Base-by-base conservation (phyloP, 2,329 filamentous ascomycete species). In the Penicillium sp. region DNA sequence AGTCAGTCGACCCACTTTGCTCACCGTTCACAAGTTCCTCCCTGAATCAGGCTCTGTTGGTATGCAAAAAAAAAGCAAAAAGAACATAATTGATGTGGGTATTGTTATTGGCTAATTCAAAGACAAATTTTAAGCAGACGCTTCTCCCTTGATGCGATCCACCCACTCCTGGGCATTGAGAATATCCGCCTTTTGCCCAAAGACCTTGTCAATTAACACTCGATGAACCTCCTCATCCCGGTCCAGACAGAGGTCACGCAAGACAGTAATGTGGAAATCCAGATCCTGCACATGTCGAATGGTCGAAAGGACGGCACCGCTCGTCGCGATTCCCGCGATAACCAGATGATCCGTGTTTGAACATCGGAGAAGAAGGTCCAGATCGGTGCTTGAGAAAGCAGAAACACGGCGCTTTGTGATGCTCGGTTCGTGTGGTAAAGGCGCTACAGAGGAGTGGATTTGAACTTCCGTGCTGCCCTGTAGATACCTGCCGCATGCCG, bases 251-350 rank as follows among this genome's bases (percentile, higher is more conserved):
- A 71, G 54, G 54, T 75, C 71, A 18, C 59, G 55, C 34, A 75
- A 44, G 7, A 74, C 64, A 4, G 62, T 66, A 36, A 75, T 33
- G 10, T 52, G 46, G 36, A 71, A 73, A 52, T 75, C 73, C 50
- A 67, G 43, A 59, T 75, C 72, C 26, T 62, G 62, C 5, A 69
- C 72, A 44, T 69, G 59, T 10, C 68, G 64, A 21, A 73, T 58
- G 3, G 72, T 75, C 13, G 69, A 73, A 15, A 75, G 54, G 7
- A 74, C 71, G 9, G 67, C 70, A 8, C 71, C 71, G 30, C 68
- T 66, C 2, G 72, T 73, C 21, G 58, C 62, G 13, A 75, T 24
- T 1, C 73, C 72, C 1, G 58, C 61, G 9, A 75, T n/a, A 5
- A 71, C 66, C n/a, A 75, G 36, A 17, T 55, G 58, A 17, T 66